phyloP scores from a whole-genome alignment of 139 green algal genomes.

The Chlorella sp. region DNA sequence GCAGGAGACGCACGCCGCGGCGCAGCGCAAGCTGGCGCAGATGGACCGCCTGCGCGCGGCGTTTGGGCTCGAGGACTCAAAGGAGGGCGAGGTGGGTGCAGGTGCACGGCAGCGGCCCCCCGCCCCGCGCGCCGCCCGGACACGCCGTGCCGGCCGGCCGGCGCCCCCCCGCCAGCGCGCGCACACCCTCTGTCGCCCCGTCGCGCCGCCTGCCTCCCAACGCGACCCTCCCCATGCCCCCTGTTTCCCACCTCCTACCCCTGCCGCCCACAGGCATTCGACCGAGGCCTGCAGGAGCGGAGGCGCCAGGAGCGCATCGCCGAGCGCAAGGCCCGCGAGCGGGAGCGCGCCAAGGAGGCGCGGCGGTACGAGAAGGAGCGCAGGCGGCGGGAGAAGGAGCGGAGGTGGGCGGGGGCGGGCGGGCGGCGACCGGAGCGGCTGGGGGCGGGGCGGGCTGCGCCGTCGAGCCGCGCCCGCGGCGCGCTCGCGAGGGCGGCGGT shows the following conservation, averaged over 20 bases:
- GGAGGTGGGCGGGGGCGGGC: background rate
- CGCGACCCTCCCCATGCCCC: no score
- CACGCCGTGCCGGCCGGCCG: no score
- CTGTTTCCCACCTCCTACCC: no score
- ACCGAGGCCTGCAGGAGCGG: constrained; percentile 80
- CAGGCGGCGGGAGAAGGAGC: constrained; percentile 10
- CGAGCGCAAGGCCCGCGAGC: constrained; percentile 41
- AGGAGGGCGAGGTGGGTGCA: no score
- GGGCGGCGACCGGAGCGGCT: background rate
- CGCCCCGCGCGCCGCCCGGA: no score
- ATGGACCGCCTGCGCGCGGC: constrained; percentile 78
- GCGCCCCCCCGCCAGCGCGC: no score
- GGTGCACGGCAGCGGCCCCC: no score
- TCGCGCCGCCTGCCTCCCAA: no score
- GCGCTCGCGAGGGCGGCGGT: background rate
- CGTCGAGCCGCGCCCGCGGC: background rate
- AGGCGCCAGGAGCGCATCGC: constrained; percentile 51
- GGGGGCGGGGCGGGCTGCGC: no score
- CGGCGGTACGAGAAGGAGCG: constrained; percentile 7
- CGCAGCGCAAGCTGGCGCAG: constrained; percentile 78
- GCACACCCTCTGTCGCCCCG: no score
- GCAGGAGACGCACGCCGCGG: constrained; percentile 84
- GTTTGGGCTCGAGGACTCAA: constrained; percentile 63
- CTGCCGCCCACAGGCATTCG: no score
- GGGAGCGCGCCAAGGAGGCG: constrained; percentile 34